Evolutionary conservation across 2,329 filamentous ascomycete genomes (phyloP).

Genomic region (Trichoderma sp.): DNA sequence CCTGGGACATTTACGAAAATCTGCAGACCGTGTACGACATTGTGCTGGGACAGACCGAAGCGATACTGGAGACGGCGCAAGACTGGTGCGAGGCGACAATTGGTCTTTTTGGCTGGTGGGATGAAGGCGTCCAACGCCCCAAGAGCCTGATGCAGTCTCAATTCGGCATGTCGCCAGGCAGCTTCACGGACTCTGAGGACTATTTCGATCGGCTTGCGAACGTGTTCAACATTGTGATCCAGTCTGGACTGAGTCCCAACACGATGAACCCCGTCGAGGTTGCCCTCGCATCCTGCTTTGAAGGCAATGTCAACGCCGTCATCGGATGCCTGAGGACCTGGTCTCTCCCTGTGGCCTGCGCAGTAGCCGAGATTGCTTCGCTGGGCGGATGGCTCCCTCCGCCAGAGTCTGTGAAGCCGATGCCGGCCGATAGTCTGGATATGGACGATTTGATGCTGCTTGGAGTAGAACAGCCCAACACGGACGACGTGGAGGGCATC

Average conservation of each 20-base stretch:
- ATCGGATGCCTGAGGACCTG: slow-evolving; percentile 74
- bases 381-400: slow-evolving; percentile 77
- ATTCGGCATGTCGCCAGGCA: slow-evolving; percentile 41
- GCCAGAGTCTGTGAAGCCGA: slow-evolving; percentile 45
- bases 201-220: slow-evolving; percentile 75
- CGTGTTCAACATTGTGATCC: slow-evolving; percentile 68
- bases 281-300: slow-evolving; percentile 77
- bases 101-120: slow-evolving; percentile 88
- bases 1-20: slow-evolving; percentile 88
- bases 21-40: slow-evolving; percentile 80
- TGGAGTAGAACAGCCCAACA: slow-evolving; percentile 62
- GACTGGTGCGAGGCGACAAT: slow-evolving; percentile 93
- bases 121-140: slow-evolving; percentile 65
- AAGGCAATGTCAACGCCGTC: slow-evolving; percentile 77
- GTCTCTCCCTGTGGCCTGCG: slow-evolving; percentile 77
- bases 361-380: slow-evolving; percentile 82
- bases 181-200: slow-evolving; percentile 60
- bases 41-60: slow-evolving; percentile 71
- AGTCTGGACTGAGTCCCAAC: slow-evolving; percentile 76
- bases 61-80: slow-evolving; percentile 75
- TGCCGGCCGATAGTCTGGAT: slow-evolving; percentile 69
- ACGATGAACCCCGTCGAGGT: slow-evolving; percentile 76
- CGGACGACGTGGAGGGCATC: slow-evolving; percentile 64
- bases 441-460: slow-evolving; percentile 84
- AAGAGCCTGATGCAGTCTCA: slow-evolving; percentile 47